Percentiles rank a stretch among this genome's conserved stretches.
These are phyloP conservation scores for Aspergillus vadensis DNA, from an alignment of 2,329 filamentous ascomycete genomes.

Conservation along the genomic window DNA sequence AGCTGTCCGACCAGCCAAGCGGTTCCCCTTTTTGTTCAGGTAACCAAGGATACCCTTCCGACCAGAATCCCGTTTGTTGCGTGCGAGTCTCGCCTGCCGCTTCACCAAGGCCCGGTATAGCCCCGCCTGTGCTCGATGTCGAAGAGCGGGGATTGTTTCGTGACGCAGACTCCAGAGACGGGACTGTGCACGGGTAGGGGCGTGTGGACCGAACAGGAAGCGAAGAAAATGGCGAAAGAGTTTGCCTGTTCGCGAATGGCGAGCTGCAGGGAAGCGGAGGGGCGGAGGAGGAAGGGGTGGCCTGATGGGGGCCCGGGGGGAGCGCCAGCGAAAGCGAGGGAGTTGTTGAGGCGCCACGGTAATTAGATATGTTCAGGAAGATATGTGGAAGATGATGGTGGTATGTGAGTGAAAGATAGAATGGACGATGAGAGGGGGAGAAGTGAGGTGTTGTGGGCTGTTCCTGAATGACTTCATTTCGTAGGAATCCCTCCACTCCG, in stretches of 20 bases:
- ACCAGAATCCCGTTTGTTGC: conserved; percentile 45
- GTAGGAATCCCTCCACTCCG: no score
- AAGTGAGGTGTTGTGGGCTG: no score
- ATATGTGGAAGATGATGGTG: background rate
- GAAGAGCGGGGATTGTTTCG: conserved; percentile 71
- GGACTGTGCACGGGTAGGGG: conserved; percentile 64
- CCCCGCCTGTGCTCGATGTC: conserved; percentile 70
- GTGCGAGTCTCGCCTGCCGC: conserved; percentile 59
- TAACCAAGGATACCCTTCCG: conserved; percentile 27
- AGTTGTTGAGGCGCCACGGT: conserved; percentile 31
- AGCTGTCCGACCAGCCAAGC: conserved; percentile 17
- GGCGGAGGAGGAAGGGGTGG: conserved; percentile 17
- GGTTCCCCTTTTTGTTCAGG: conserved; percentile 29
- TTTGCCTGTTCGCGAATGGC: conserved; percentile 22
- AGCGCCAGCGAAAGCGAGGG: conserved; percentile 23
- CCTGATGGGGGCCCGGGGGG: conserved; percentile 14
- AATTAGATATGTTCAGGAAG: background rate
- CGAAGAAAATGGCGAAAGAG: conserved; percentile 54
- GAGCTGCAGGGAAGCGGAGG: conserved; percentile 17
- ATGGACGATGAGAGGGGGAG: no score
- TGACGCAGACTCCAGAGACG: conserved; percentile 70
- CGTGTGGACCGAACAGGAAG: conserved; percentile 65
- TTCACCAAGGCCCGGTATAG: conserved; percentile 74
- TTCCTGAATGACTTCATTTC: no score
- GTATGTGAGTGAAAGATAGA: no score